These are phyloP conservation scores for Graphilbum fragrans DNA, from an alignment of 2,329 filamentous ascomycete genomes.

Conservation along the genomic window DNA sequence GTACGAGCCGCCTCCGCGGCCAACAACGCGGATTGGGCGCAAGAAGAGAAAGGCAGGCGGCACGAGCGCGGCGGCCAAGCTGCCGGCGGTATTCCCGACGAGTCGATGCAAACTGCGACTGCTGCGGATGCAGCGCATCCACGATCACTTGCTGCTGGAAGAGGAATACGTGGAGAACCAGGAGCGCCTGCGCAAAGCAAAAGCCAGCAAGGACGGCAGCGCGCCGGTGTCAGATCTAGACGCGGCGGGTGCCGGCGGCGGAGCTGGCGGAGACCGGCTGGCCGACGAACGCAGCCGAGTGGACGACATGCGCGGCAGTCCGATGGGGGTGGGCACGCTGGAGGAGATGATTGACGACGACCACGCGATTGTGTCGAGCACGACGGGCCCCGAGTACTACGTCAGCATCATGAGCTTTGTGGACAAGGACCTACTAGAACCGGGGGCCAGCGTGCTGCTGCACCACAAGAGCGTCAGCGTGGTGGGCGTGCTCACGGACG, in stretches of 20 bases:
- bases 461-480: constrained; percentile 98
- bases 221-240: constrained; percentile 58
- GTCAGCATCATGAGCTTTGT: constrained; percentile 99
- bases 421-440: constrained; percentile 95
- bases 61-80: constrained; percentile 87
- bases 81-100: constrained; percentile 87
- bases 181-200: constrained; percentile 86
- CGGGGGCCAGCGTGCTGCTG: constrained; percentile 84
- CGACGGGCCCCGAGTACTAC: constrained; percentile 96
- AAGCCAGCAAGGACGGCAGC: constrained; percentile 61
- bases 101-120: constrained; percentile 96
- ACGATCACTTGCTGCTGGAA: constrained; percentile 91
- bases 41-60: constrained; percentile 97
- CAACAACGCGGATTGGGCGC: constrained; percentile 89
- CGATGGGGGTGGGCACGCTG: constrained; percentile 94
- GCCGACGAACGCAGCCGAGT: constrained; percentile 91
- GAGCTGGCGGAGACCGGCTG: constrained; percentile 56
- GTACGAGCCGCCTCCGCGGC: constrained; percentile 96
- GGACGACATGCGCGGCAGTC: constrained; percentile 96
- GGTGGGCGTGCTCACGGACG: constrained; percentile 91
- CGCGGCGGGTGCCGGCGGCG: constrained; percentile 21
- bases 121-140: constrained; percentile 94
- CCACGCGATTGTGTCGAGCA: constrained; percentile 95
- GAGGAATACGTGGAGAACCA: constrained; percentile 99
- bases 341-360: constrained; percentile 99